Conservation (phyloP, 306 rosid species). For the Fagus sylvatica region DNA sequence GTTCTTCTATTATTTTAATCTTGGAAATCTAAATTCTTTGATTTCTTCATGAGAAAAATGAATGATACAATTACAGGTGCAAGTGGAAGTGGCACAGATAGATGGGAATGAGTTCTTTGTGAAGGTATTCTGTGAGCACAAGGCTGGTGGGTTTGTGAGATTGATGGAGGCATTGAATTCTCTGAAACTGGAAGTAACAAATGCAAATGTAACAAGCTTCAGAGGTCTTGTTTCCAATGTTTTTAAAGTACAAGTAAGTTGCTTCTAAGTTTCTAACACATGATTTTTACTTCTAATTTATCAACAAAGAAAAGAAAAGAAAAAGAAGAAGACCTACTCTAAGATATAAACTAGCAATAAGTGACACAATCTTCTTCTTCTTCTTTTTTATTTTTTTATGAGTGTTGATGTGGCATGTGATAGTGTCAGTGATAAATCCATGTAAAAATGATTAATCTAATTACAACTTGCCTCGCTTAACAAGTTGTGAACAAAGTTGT, state of each 20-base stretch:
- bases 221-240: conserved; percentile 83
- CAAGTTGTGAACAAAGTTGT: too few relatives aligned
- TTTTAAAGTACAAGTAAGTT: conserved; percentile 69
- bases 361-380: too few relatives aligned
- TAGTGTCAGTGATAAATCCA: too few relatives aligned
- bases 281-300: background rate
- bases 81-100: conserved; percentile 84
- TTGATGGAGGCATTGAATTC: conserved; percentile 80
- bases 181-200: conserved; percentile 70
- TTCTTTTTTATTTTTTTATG: too few relatives aligned
- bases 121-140: conserved; percentile 84
- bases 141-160: conserved; percentile 73
- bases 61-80: conserved; percentile 53
- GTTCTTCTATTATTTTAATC: background rate
- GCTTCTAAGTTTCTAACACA: background rate
- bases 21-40: background rate
- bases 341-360: too few relatives aligned
- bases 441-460: too few relatives aligned
- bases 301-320: too few relatives aligned
- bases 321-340: too few relatives aligned
- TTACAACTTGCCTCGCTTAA: background rate
- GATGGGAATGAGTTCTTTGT: conserved; percentile 81
- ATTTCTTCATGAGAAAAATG: background rate
- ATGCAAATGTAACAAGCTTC: conserved; percentile 81
- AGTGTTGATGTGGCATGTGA: too few relatives aligned